phyloP scores from a whole-genome alignment of 116 monocot genomes.

The Phalaenopsis hybrid region DNA sequence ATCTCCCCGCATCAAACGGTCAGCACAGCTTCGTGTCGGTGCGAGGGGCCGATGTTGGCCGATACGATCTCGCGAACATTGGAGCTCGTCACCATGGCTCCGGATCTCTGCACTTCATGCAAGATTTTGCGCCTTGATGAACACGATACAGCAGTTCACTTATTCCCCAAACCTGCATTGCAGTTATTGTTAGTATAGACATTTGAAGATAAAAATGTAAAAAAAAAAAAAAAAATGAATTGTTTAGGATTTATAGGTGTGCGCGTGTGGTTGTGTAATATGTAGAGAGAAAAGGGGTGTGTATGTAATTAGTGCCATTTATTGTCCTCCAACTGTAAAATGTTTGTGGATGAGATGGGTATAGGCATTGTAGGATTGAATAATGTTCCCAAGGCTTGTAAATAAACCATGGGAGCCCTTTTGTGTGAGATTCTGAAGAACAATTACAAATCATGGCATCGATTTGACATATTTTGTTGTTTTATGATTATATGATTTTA shows the following conservation, averaged over 20 bases:
- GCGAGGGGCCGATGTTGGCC: constrained; percentile 28
- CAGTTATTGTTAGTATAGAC: background rate
- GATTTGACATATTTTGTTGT: background rate
- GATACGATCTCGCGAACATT: constrained; percentile 22
- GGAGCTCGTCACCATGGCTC: constrained; percentile 18
- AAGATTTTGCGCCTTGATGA: constrained; percentile 53
- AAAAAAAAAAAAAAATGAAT: background rate
- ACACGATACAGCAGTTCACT: background rate
- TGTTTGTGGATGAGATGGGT: constrained; percentile 1
- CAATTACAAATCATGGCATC: background rate
- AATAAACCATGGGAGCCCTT: background rate
- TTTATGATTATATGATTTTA: background rate
- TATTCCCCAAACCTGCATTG: background rate
- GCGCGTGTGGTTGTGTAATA: background rate
- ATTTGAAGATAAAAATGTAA: background rate
- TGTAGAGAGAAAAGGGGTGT: background rate
- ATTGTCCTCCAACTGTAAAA: background rate
- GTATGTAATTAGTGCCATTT: background rate
- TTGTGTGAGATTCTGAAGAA: background rate
- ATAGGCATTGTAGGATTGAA: constrained; percentile 7
- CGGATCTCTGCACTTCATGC: constrained; percentile 28
- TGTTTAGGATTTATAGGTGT: background rate
- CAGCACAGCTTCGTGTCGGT: constrained; percentile 21
- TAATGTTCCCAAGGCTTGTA: background rate
- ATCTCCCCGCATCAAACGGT: constrained; percentile 18